Base-by-base conservation (phyloP, 2,329 filamentous ascomycete genomes). In the Venturia asperata region DNA sequence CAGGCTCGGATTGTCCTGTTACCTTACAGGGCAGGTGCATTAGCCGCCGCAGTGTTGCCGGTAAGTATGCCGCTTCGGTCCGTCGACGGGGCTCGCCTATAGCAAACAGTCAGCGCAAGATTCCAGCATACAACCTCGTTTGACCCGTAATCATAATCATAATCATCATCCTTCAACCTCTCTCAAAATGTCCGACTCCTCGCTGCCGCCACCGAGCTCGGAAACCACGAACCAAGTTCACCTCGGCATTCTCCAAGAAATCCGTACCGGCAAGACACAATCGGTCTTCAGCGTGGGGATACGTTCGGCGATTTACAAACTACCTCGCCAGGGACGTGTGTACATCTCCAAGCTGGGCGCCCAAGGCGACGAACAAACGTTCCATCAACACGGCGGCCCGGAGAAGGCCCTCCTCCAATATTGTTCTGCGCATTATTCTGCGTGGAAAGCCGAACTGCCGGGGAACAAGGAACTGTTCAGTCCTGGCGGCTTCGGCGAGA, bases 351-450 rank as follows among this genome's bases (percentile, higher is more conserved):
- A 74, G 24, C 69, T 80, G 2, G 86, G 86, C 0, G 79, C 87
- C 17, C 78, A 81, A 19, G 80, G 75, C 5, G 86, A 88, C 67
- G 83, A 87, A 70, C 85, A 88, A 66, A 84, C 87, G 64, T 81
- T 79, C 34, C 82, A 80, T 0, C 84, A 85, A 63, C 86, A 88
- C 66, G 85, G 85, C 7, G 85, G 85, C 0, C 72, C 75, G 0
- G 86, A 89, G 67, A 88, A 88, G 72, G 86, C 86, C 0, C 77
- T 89, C 11, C 81, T 86, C 41, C 72, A 76, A 81, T 87, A 88
- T 70, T 87, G 83, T 73, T 80, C 80, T 6, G 75, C 79, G 0
- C 85, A 88, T 71, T 88, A 88, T 69, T 68, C 76, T 0, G 69
- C 73, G 21, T 88, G 86, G 85, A 76, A 73, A 19, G 67, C 72